Base-by-base conservation (phyloP, 1,284 basidiomycete genomes). In the Mrakiaceae sp. region DNA sequence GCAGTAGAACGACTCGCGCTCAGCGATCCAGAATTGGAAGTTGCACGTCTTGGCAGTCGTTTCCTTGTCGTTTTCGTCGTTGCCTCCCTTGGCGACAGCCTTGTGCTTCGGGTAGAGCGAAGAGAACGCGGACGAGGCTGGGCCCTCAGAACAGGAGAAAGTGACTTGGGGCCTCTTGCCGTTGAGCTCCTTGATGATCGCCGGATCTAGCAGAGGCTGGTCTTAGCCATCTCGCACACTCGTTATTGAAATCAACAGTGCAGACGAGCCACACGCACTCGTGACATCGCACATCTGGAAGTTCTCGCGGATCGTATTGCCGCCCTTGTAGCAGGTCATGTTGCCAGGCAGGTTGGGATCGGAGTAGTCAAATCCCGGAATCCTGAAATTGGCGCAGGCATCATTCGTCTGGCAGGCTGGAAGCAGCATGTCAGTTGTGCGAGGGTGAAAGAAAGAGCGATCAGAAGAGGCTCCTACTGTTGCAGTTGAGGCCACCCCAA, bases 261-360 rank as follows among this genome's bases (percentile, higher is more conserved):
- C 54, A 39, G 44, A 62, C 44, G 44, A 60, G 58, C 14, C 8
- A 60, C 56, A 79, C 88, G 71, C 72, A 93, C 90, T 97, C 12
- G 94, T 98, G 43, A 98, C 94, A 73, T 97, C 85, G 78, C 95
- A 98, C 84, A 96, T 90, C 75, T 98, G 95, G 75, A 93, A 92
- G 71, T 93, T 93, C 74, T 84, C 86, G 76, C 90, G 87, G 12
- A 98, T 87, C 0, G 91, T 91, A 71, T 88, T 83, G 11, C 95
- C 95, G 55, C 88, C 90, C 64, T 82, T 87, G 80, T 96, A 95
- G 76, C 95, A 98, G 0, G 90, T 90, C 85, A 96, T 94, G 70
- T 92, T 88, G 42, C 77, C 75, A 9, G 75, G 72, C 27, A 76
- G 76, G 1, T 79, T 76, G 40, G 80, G 80, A 2, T 81, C 73